Evolutionary conservation across 2,329 filamentous ascomycete species (phyloP).

Genomic region (Pleoardoris graminearum): DNA sequence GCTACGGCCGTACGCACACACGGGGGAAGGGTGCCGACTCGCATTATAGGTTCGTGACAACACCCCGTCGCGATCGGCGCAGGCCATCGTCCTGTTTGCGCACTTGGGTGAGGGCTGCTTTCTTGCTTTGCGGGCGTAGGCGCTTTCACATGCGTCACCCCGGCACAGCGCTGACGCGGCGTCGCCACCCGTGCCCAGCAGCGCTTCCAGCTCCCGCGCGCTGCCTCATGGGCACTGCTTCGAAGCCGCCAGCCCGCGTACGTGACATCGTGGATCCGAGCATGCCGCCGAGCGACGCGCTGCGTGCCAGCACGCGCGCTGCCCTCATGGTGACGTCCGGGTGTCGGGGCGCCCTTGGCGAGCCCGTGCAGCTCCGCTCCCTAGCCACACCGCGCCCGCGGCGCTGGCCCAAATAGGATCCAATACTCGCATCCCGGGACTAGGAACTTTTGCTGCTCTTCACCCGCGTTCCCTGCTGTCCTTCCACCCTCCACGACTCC

Average conservation of each 20-base stretch:
- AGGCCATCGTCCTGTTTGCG: too few species aligned
- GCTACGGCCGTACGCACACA: too few species aligned
- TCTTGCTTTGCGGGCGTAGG: background rate
- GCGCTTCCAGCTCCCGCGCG: background rate
- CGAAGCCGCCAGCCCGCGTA: background rate
- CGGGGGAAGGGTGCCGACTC: too few species aligned
- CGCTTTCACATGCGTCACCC: slow-evolving; percentile 1
- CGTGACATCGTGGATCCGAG: background rate
- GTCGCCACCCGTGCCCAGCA: background rate
- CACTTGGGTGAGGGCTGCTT: too few species aligned
- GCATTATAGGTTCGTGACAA: too few species aligned
- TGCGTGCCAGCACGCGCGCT: background rate
- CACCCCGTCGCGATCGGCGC: too few species aligned
- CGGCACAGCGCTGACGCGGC: background rate
- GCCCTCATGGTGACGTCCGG: background rate
- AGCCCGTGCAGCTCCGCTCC: slow-evolving; percentile 1
- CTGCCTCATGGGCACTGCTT: background rate
- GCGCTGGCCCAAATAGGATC: background rate
- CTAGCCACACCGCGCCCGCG: background rate
- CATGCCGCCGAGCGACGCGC: background rate
- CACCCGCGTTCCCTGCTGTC: background rate
- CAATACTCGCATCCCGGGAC: slow-evolving; percentile 1
- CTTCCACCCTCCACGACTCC: background rate
- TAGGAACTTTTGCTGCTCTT: background rate
- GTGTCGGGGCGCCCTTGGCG: background rate